Evolutionary conservation across 2,329 filamentous ascomycete species (phyloP).

Genomic region (Phialophora chinensis): DNA sequence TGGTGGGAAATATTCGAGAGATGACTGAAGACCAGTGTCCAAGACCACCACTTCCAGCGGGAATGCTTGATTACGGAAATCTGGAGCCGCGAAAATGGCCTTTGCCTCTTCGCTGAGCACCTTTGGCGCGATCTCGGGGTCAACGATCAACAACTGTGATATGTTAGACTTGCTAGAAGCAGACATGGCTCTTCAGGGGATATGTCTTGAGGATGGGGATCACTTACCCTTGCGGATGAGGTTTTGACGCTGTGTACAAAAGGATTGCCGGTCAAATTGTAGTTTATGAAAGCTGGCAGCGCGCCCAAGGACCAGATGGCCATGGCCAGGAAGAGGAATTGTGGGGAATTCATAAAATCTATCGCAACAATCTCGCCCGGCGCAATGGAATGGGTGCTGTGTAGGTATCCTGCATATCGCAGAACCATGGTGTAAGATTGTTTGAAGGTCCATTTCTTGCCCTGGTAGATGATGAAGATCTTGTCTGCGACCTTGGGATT

Average conservation of each 20-base stretch:
- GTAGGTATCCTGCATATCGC: constrained; percentile 77
- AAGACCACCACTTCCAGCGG: constrained; percentile 67
- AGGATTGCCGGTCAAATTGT: constrained; percentile 73
- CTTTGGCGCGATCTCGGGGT: constrained; percentile 64
- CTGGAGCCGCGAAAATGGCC: constrained; percentile 48
- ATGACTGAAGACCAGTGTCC: constrained; percentile 61
- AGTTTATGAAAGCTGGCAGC: constrained; percentile 85
- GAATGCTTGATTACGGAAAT: constrained; percentile 47
- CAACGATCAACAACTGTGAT: constrained; percentile 68
- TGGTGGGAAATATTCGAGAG: constrained; percentile 45
- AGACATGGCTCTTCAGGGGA: background rate
- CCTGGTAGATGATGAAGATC: constrained; percentile 71
- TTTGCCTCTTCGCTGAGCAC: constrained; percentile 54
- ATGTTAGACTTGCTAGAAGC: background rate
- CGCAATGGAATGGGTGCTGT: constrained; percentile 66
- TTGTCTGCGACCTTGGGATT: constrained; percentile 58
- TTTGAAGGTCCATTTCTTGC: constrained; percentile 73
- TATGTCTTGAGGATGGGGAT: background rate
- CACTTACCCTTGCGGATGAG: constrained; percentile 61
- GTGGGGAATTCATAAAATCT: constrained; percentile 80
- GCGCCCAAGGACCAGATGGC: constrained; percentile 84
- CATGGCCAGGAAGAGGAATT: constrained; percentile 75
- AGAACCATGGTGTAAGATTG: constrained; percentile 73
- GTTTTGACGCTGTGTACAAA: constrained; percentile 75
- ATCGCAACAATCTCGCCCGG: constrained; percentile 79